phyloP scores from a whole-genome alignment of 768 basidiomycete genomes.

The Zangia roseola region DNA sequence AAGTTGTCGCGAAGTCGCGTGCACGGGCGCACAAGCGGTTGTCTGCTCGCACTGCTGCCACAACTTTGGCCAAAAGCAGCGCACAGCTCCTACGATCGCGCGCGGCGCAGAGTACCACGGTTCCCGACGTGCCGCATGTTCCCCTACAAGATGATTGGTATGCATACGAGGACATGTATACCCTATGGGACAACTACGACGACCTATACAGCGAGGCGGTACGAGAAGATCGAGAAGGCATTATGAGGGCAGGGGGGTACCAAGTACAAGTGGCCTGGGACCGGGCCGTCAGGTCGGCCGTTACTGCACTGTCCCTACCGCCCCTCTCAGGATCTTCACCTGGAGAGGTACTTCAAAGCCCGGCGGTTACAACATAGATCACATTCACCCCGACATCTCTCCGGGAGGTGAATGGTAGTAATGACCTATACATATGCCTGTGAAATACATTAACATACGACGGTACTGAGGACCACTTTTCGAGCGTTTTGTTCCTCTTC shows the following conservation, averaged over 20 bases:
- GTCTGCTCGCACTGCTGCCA: slow-evolving; percentile 49
- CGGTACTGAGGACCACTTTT: slow-evolving; percentile 54
- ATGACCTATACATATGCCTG: no score
- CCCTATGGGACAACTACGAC: slow-evolving; percentile 56
- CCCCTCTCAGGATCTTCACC: slow-evolving; percentile 40
- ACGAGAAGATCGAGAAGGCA: slow-evolving; percentile 69
- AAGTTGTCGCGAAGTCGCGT: slow-evolving; percentile 67
- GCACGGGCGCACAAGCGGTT: slow-evolving; percentile 63
- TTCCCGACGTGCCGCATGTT: slow-evolving; percentile 79
- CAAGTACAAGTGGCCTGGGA: slow-evolving; percentile 83
- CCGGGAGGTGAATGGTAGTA: background rate
- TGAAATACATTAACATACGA: slow-evolving; percentile 22
- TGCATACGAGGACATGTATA: slow-evolving; percentile 68
- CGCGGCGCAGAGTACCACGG: slow-evolving; percentile 59
- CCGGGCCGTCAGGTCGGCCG: slow-evolving; percentile 69
- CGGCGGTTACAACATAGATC: slow-evolving; percentile 42
- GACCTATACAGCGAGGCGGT: slow-evolving; percentile 78
- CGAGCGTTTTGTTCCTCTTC: slow-evolving; percentile 47
- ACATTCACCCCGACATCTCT: background rate
- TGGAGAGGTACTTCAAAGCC: slow-evolving; percentile 34
- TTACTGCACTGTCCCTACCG: slow-evolving; percentile 67
- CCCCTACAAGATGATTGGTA: slow-evolving; percentile 77
- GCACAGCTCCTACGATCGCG: slow-evolving; percentile 58
- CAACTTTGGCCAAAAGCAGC: slow-evolving; percentile 42
- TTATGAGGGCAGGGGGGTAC: slow-evolving; percentile 84